phyloP scores from a whole-genome alignment of 78 protist genomes.

The Anaeramoeba flamelloides region DNA sequence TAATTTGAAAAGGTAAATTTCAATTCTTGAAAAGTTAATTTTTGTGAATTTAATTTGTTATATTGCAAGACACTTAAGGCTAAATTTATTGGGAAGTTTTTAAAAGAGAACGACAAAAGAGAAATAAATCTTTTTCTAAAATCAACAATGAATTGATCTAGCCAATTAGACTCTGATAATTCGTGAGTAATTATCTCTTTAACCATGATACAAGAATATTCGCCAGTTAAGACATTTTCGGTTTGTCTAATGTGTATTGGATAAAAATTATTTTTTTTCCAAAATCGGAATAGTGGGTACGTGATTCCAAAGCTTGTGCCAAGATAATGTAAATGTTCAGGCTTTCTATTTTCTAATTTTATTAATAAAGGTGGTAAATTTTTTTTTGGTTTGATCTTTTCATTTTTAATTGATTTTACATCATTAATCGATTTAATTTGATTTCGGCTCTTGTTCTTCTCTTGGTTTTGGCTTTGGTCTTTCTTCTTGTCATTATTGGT shows the following conservation, averaged over 20 bases:
- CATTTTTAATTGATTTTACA: background rate
- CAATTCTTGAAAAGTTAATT: background rate
- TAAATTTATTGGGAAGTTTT: background rate
- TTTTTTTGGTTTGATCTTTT: background rate
- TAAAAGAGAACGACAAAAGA: constrained; percentile 32
- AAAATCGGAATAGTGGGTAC: constrained; percentile 52
- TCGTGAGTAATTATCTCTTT: constrained; percentile 1
- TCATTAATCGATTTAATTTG: background rate
- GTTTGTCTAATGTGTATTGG: constrained; percentile 70
- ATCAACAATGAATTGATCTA: constrained; percentile 6
- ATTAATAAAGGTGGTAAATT: constrained; percentile 30
- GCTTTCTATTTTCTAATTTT: background rate
- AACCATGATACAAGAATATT: constrained; percentile 83
- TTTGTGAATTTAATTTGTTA: background rate
- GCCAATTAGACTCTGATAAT: background rate
- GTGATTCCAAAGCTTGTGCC: constrained; percentile 74
- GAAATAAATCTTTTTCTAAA: constrained; percentile 28
- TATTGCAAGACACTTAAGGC: constrained; percentile 3
- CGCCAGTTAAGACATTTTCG: constrained; percentile 86
- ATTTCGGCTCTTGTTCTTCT: background rate
- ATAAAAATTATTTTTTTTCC: constrained; percentile 43
- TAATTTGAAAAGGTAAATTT: background rate
- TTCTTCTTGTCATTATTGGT: background rate
- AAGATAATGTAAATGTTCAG: constrained; percentile 72
- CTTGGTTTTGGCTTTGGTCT: background rate